phyloP scores from a whole-genome alignment of 331 rosid species.

The Ulmus americana region DNA sequence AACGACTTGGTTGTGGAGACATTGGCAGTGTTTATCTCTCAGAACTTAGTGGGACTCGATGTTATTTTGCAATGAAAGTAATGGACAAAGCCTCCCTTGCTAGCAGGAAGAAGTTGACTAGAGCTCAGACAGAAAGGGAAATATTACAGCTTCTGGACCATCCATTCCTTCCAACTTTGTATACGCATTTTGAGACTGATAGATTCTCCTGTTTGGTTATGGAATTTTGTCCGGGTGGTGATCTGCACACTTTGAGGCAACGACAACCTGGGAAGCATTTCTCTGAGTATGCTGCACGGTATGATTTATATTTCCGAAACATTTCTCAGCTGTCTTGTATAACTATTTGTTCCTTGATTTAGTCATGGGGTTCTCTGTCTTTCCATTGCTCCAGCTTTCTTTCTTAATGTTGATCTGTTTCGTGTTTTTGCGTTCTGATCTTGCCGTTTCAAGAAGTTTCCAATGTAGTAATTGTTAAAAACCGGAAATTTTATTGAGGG shows the following conservation, averaged over 20 bases:
- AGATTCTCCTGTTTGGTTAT: slow-evolving; percentile 93
- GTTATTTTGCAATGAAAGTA: slow-evolving; percentile 95
- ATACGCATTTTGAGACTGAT: slow-evolving; percentile 96
- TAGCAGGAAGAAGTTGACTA: slow-evolving; percentile 82
- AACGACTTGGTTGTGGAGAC: slow-evolving; percentile 97
- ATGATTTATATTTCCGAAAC: slow-evolving; percentile 22
- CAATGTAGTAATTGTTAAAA: slow-evolving; percentile 1
- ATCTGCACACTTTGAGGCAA: slow-evolving; percentile 94
- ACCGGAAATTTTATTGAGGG: neutral
- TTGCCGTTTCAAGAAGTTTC: slow-evolving; percentile 5
- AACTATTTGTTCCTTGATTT: slow-evolving; percentile 8
- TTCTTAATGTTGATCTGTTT: neutral
- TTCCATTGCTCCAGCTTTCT: neutral
- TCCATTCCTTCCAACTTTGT: slow-evolving; percentile 94
- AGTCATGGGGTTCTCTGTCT: neutral
- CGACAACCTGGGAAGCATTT: slow-evolving; percentile 98
- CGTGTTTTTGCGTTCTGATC: neutral
- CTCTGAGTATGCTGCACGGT: slow-evolving; percentile 99
- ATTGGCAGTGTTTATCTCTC: slow-evolving; percentile 98
- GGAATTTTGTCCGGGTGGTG: slow-evolving; percentile 99
- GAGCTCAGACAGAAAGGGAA: slow-evolving; percentile 98
- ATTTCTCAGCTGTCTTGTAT: slow-evolving; percentile 13
- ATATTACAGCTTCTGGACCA: slow-evolving; percentile 96
- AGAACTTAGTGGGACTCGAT: slow-evolving; percentile 88
- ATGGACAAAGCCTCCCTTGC: slow-evolving; percentile 99